Evolutionary conservation across 495 filamentous ascomycete species (phyloP).

Genomic region (Aspergillus wentii): DNA sequence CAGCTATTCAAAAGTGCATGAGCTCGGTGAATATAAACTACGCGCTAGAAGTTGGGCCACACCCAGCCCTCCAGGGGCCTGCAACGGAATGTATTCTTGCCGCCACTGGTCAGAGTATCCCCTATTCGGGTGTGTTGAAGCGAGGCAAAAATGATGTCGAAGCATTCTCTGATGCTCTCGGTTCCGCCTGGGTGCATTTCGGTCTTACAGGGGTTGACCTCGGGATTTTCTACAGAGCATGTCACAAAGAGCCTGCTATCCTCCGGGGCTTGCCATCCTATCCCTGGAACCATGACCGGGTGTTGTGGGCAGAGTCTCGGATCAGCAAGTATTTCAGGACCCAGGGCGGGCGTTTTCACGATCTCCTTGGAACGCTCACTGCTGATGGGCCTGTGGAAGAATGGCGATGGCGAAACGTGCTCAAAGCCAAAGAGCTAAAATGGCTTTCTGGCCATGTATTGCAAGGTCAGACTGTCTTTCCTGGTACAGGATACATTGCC

Average conservation of each 20-base stretch:
- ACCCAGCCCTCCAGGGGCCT: conserved; percentile 40
- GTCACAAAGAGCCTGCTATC: neutral
- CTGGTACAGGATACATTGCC: no score
- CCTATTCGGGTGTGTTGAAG: conserved; percentile 29
- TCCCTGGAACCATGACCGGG: conserved; percentile 44
- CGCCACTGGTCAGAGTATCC: conserved; percentile 7
- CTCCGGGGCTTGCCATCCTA: conserved; percentile 32
- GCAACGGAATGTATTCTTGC: conserved; percentile 22
- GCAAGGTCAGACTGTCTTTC: no score
- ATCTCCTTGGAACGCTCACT: neutral
- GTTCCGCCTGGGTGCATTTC: conserved; percentile 38
- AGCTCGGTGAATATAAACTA: conserved; percentile 20
- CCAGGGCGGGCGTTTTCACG: conserved; percentile 18
- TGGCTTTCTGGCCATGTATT: no score
- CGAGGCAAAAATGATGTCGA: conserved; percentile 27
- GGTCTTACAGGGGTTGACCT: conserved; percentile 14
- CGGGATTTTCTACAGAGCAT: conserved; percentile 13
- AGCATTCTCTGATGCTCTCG: conserved; percentile 37
- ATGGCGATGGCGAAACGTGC: no score
- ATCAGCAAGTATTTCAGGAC: conserved; percentile 40
- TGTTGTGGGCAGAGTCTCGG: conserved; percentile 42
- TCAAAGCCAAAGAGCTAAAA: no score
- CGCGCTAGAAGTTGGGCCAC: conserved; percentile 47
- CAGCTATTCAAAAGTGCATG: conserved; percentile 37
- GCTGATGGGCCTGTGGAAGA: no score